These are phyloP conservation scores for Lasiodiplodia sp. DNA, from an alignment of 2,329 filamentous ascomycete genomes.

Conservation along the genomic window DNA sequence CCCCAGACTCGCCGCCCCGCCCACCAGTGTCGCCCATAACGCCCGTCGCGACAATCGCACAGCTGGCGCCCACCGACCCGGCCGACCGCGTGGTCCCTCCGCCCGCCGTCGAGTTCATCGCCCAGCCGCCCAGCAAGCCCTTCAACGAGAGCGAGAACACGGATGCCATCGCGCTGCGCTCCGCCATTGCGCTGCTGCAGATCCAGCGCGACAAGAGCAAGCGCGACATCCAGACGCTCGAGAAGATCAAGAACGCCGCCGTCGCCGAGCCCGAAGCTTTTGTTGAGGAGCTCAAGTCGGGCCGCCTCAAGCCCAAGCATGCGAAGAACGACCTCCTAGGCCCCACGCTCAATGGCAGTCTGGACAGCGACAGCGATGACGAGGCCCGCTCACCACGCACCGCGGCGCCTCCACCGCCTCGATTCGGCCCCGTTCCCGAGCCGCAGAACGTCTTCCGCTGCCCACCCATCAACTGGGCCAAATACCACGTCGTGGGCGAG, in stretches of 20 bases:
- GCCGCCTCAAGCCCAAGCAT: slow-evolving; percentile 54
- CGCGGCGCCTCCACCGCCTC: slow-evolving; percentile 30
- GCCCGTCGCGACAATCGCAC: slow-evolving; percentile 44
- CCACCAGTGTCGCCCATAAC: slow-evolving; percentile 51
- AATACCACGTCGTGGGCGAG: slow-evolving; percentile 89
- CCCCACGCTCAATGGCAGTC: slow-evolving; percentile 46
- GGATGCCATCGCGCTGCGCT: slow-evolving; percentile 85
- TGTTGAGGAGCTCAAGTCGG: slow-evolving; percentile 69
- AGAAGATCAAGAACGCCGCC: slow-evolving; percentile 73
- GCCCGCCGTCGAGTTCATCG: slow-evolving; percentile 45
- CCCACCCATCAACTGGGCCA: slow-evolving; percentile 92
- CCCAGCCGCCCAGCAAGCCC: slow-evolving; percentile 52
- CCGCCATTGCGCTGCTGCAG: slow-evolving; percentile 85
- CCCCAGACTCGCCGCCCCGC: slow-evolving; percentile 28
- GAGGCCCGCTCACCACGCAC: slow-evolving; percentile 28
- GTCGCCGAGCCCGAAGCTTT: slow-evolving; percentile 76
- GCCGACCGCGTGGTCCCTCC: slow-evolving; percentile 34
- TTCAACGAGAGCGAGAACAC: slow-evolving; percentile 68
- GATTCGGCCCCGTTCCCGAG: slow-evolving; percentile 73
- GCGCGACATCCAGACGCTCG: slow-evolving; percentile 75
- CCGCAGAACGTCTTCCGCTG: slow-evolving; percentile 84
- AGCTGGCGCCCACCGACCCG: slow-evolving; percentile 43
- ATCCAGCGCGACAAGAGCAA: slow-evolving; percentile 81
- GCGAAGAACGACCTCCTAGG: slow-evolving; percentile 43
- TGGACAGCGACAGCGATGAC: slow-evolving; percentile 39